These are phyloP conservation scores for Rhynchospora tenuis DNA, from an alignment of 176 grass and related monocot species.

Conservation along the genomic window DNA sequence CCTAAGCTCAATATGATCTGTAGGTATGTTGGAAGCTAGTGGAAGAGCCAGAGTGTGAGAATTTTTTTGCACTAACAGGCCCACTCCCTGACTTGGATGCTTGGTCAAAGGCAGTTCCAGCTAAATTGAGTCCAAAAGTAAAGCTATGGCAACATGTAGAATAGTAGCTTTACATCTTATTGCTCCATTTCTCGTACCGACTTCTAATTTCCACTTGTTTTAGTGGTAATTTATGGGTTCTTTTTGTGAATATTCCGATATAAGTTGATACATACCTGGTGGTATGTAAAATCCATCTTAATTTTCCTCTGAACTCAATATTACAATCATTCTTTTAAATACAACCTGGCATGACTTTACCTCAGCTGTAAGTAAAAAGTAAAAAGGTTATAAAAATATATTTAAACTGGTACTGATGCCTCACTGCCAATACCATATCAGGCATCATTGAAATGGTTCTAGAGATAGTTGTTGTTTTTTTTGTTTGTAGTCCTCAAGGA, in stretches of 20 bases:
- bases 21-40: constrained; percentile 85
- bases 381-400: not conserved
- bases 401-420: not conserved
- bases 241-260: not conserved
- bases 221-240: constrained; percentile 22
- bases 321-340: not conserved
- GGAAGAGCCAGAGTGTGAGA: constrained; percentile 62
- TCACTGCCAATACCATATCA: not conserved
- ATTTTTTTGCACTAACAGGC: constrained; percentile 77
- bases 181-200: constrained; percentile 9
- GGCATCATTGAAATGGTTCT: no score
- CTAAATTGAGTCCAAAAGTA: constrained; percentile 55
- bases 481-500: not conserved
- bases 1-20: constrained; percentile 1
- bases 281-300: not conserved
- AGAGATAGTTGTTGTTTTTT: not conserved
- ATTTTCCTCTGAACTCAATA: not conserved
- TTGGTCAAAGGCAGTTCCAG: constrained; percentile 56
- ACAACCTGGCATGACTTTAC: not conserved
- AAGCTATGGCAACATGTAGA: constrained; percentile 59
- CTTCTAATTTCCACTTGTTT: constrained; percentile 9
- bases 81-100: constrained; percentile 70
- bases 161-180: constrained; percentile 18
- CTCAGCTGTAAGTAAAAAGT: not conserved
- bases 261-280: not conserved